phyloP scores from a whole-genome alignment of 2,329 filamentous ascomycete genomes.

The Botrytis sinoallii region DNA sequence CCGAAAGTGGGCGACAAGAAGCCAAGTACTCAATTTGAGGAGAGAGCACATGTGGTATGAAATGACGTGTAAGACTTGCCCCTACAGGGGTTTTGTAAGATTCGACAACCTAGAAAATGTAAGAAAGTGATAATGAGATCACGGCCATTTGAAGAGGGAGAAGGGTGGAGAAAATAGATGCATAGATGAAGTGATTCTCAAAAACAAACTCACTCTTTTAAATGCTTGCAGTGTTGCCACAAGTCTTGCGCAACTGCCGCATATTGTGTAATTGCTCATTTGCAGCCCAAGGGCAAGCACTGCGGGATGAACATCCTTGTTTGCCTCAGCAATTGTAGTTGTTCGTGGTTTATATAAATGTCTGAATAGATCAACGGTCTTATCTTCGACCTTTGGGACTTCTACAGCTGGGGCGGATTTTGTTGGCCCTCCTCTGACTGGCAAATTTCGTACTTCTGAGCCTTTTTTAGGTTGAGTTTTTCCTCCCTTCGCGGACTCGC shows the following conservation, averaged over 20 bases:
- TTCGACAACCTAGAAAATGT: conserved; percentile 67
- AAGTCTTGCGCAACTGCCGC: conserved; percentile 83
- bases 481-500: conserved; percentile 34
- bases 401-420: conserved; percentile 38
- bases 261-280: conserved; percentile 76
- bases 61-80: conserved; percentile 82
- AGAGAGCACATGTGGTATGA: conserved; percentile 86
- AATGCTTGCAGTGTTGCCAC: conserved; percentile 87
- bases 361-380: conserved; percentile 73
- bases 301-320: conserved; percentile 77
- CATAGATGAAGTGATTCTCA: not conserved
- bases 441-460: conserved; percentile 29
- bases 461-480: conserved; percentile 42
- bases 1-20: conserved; percentile 90
- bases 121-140: conserved; percentile 6
- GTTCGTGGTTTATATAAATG: conserved; percentile 76
- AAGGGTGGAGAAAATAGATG: not conserved
- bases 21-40: conserved; percentile 94
- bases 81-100: conserved; percentile 87
- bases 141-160: not conserved
- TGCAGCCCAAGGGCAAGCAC: conserved; percentile 84
- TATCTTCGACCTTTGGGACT: conserved; percentile 57
- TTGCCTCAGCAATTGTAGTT: conserved; percentile 56
- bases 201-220: conserved; percentile 61
- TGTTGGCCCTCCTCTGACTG: conserved; percentile 30